Evolutionary conservation across 2,329 filamentous ascomycete species (phyloP), one percentile per base, ranked within the genome.

Genomic region (Fusarium denticulatum): DNA sequence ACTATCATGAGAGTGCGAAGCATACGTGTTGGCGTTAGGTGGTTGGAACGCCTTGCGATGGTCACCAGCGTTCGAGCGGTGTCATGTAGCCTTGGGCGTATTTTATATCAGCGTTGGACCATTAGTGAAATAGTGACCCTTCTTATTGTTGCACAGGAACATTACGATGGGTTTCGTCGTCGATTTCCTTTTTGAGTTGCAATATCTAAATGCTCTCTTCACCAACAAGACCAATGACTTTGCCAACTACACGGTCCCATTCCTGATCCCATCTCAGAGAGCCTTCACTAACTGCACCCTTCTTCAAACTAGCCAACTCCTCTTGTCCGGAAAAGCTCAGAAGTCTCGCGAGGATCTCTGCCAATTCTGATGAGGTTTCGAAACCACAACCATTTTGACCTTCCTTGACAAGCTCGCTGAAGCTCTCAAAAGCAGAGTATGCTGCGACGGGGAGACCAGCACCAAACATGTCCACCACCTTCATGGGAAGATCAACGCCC

Each of bases 401-500:
- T 78, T 98, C 95, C 59, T 89, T 92, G 32, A 99, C 93, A n/a
- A 99, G 85, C 83, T 99, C 96, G 6, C 89, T 86, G 87, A 97
- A 97, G 71, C 95, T 96, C 79, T 95, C 91, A 79, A 97, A 99
- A 5, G 89, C 88, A 32, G 89, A 90, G 87, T 96, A 98, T 8
- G 95, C 96, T 0, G 92, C 91, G 1, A 99, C 96, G 0, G 96
- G 96, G 34, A 99, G 85, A 0, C 96, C 96, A 0, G 95, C 93
- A 6, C 96, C 96, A 81, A 99, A 98, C 95, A 99, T 98, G 81
- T 99, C 96, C 20, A 99, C 95, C 2, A 99, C 95, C 83, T 99
- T 99, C 96, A 99, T 99, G 0, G 96, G 96, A 26, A 99, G 86
- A 82, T 99, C 96, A 1, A 99, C 95, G 3, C 96, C 96, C 6